Evolutionary conservation across 2,329 filamentous ascomycete genomes (phyloP).

Genomic region (Phoma sp.): DNA sequence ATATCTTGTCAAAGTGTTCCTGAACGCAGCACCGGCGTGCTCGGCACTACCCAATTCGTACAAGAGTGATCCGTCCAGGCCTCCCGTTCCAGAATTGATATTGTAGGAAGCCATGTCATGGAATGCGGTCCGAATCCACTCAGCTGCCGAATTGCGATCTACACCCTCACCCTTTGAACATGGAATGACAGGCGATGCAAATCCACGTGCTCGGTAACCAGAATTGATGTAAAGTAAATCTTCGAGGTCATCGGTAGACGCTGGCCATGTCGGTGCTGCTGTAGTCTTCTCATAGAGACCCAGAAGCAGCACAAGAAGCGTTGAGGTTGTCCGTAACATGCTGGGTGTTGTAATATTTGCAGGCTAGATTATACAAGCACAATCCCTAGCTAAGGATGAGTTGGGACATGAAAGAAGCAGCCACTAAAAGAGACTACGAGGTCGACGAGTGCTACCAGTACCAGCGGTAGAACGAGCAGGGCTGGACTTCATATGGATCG

Average conservation of each 20-base stretch:
- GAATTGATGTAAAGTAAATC: conserved; percentile 67
- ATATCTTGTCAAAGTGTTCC: conserved; percentile 52
- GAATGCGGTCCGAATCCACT: conserved; percentile 67
- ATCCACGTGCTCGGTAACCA: conserved; percentile 61
- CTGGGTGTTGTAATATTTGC: background rate
- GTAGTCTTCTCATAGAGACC: conserved; percentile 15
- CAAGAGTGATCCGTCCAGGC: conserved; percentile 65
- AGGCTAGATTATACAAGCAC: background rate
- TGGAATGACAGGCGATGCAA: conserved; percentile 63
- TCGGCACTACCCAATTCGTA: conserved; percentile 64
- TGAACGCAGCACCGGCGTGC: conserved; percentile 63
- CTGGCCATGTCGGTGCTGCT: conserved; percentile 66
- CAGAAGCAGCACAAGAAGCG: conserved; percentile 14
- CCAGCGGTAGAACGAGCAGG: background rate
- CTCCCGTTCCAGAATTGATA: conserved; percentile 56
- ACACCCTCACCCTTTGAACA: conserved; percentile 54
- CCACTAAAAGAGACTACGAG: background rate
- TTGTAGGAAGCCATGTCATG: conserved; percentile 67
- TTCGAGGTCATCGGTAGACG: conserved; percentile 65
- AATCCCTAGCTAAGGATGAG: background rate
- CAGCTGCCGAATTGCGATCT: conserved; percentile 64
- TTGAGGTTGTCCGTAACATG: conserved; percentile 10
- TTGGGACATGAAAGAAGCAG: background rate
- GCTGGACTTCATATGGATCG: background rate
- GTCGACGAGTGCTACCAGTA: background rate